Conservation (phyloP, 257 asterid species). For the Solanum tarijense region DNA sequence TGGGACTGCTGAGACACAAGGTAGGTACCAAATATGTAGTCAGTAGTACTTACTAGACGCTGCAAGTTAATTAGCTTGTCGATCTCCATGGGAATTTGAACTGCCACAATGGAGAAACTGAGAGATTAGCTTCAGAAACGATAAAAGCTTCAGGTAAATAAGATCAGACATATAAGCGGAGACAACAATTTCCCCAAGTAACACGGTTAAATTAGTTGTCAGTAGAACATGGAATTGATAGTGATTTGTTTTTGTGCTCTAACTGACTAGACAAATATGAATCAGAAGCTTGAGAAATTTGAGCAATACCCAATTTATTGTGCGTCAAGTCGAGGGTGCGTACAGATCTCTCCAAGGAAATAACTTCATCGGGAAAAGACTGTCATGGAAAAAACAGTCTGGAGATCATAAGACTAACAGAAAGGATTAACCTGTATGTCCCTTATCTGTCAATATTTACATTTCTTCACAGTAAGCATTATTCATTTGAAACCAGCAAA, state of each 20-base stretch:
- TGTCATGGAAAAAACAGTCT: constrained; percentile 15
- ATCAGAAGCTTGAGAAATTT: neutral
- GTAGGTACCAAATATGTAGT: neutral
- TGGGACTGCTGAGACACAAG: neutral
- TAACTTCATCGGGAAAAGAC: constrained; percentile 86
- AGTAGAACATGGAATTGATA: neutral
- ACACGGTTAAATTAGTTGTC: neutral
- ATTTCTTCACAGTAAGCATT: neutral
- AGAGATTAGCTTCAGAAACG: neutral
- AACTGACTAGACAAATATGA: neutral
- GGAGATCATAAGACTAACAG: neutral
- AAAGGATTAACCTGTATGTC: neutral
- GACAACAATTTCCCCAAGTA: neutral
- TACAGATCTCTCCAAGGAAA: constrained; percentile 63
- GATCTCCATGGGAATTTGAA: constrained; percentile 70
- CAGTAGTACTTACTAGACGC: constrained; percentile 62
- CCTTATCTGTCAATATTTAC: neutral
- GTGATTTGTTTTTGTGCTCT: neutral
- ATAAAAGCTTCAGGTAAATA: neutral
- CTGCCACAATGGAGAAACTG: constrained; percentile 31
- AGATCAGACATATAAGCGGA: constrained; percentile 1
- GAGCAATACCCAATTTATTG: constrained; percentile 58
- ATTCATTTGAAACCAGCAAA: neutral
- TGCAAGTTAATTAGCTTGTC: constrained; percentile 80
- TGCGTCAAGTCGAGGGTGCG: constrained; percentile 87